Percentiles rank a stretch among this genome's conserved stretches.
phyloP scores from a whole-genome alignment of 2,329 filamentous ascomycete genomes.

The Pseudogymnoascus sp. region DNA sequence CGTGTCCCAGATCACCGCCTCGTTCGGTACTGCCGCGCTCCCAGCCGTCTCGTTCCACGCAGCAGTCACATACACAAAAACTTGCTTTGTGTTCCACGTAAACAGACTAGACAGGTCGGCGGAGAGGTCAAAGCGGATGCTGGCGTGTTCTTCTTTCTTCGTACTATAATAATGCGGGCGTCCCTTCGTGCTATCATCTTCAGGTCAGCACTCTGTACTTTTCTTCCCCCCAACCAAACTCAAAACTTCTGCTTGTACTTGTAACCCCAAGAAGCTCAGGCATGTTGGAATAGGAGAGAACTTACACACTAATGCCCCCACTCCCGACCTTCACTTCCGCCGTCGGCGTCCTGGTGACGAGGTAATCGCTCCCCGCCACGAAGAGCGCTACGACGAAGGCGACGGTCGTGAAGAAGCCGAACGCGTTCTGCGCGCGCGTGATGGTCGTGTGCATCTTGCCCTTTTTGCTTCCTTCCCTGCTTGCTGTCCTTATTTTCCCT shows the following conservation, averaged over 20 bases:
- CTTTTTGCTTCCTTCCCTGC: no score
- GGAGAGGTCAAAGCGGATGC: constrained; percentile 87
- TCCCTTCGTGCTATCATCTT: constrained; percentile 69
- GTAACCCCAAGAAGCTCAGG: no score
- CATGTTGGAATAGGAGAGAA: no score
- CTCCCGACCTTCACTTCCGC: constrained; percentile 60
- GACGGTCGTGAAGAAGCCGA: constrained; percentile 96
- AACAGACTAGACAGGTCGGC: constrained; percentile 87
- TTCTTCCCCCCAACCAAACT: no score
- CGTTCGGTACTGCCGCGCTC: constrained; percentile 39
- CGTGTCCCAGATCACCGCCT: constrained; percentile 89
- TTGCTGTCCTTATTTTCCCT: no score
- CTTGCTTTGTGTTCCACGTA: constrained; percentile 98
- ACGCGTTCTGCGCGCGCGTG: constrained; percentile 81
- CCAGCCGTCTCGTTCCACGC: constrained; percentile 42
- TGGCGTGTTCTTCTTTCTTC: constrained; percentile 92
- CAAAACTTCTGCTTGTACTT: no score
- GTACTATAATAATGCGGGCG: constrained; percentile 91
- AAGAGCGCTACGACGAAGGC: constrained; percentile 71
- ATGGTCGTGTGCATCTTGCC: constrained; percentile 73
- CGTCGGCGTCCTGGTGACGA: constrained; percentile 58
- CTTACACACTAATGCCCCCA: constrained; percentile 61
- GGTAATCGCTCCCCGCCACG: constrained; percentile 72
- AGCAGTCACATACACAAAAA: constrained; percentile 93
- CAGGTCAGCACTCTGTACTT: no score